A percentile compares a stretch with the other conserved stretches of the same genome.
phyloP scores from a whole-genome alignment of 2,329 filamentous ascomycete species.

The Colletotrichum abscissum region DNA sequence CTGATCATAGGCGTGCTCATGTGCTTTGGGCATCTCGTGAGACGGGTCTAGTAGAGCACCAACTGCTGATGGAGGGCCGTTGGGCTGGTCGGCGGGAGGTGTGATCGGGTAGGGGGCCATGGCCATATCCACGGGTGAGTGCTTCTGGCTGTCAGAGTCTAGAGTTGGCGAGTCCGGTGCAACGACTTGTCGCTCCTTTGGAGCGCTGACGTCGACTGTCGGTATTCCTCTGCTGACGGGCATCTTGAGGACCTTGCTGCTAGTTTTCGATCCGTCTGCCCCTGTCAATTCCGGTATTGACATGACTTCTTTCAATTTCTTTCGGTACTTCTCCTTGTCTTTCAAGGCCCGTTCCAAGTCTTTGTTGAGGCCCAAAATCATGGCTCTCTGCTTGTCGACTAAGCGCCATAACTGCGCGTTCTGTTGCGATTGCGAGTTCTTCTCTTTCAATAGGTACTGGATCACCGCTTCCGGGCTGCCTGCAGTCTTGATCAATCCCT shows the following conservation, averaged over 20 bases:
- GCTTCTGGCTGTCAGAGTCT: slow-evolving; percentile 62
- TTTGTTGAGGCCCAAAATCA: slow-evolving; percentile 94
- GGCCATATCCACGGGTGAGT: slow-evolving; percentile 69
- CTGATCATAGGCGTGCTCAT: slow-evolving; percentile 68
- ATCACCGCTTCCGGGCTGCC: slow-evolving; percentile 92
- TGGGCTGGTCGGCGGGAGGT: slow-evolving; percentile 65
- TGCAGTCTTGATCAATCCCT: slow-evolving; percentile 81
- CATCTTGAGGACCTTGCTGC: slow-evolving; percentile 30
- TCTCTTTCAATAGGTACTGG: slow-evolving; percentile 89
- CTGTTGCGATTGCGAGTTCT: slow-evolving; percentile 87
- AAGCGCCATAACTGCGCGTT: slow-evolving; percentile 95
- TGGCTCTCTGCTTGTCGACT: slow-evolving; percentile 94
- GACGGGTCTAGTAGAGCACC: slow-evolving; percentile 65
- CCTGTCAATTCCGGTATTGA: slow-evolving; percentile 49
- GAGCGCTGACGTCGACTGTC: slow-evolving; percentile 41
- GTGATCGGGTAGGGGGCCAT: slow-evolving; percentile 75
- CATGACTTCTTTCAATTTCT: slow-evolving; percentile 84
- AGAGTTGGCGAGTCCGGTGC: slow-evolving; percentile 60
- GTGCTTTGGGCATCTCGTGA: slow-evolving; percentile 69
- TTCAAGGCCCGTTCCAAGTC: slow-evolving; percentile 91
- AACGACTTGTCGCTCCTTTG: slow-evolving; percentile 46
- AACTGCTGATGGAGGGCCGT: slow-evolving; percentile 55
- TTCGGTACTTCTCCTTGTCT: slow-evolving; percentile 94
- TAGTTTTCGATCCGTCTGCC: slow-evolving; percentile 38
- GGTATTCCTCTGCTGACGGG: slow-evolving; percentile 39